Percentiles rank a stretch among this genome's conserved stretches.
phyloP scores from a whole-genome alignment of 139 green algal genomes.

The Coccomyxa sp. region DNA sequence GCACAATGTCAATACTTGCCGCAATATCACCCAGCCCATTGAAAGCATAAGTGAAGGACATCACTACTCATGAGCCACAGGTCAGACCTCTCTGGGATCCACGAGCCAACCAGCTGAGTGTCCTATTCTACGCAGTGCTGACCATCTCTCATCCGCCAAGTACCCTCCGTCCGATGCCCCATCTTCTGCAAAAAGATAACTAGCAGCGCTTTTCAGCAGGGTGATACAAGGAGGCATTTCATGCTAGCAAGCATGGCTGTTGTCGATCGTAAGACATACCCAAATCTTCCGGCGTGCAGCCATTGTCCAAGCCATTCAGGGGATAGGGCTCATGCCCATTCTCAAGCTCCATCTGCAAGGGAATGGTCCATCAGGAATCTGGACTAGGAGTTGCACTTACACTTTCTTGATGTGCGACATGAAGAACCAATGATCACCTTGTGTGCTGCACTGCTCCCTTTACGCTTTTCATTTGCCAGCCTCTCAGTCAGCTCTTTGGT shows the following conservation, averaged over 20 bases:
- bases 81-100: constrained; percentile 23
- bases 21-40: background rate
- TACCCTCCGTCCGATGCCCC: background rate
- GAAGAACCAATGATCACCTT: no score
- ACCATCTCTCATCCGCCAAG: constrained; percentile 11
- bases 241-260: background rate
- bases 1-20: background rate
- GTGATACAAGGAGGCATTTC: background rate
- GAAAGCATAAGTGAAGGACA: background rate
- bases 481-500: constrained; percentile 8
- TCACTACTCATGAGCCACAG: background rate
- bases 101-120: constrained; percentile 31
- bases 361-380: no score
- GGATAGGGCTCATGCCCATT: background rate
- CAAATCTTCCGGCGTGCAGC: background rate
- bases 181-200: background rate
- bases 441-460: no score
- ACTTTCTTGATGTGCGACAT: no score
- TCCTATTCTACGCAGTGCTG: constrained; percentile 23
- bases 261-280: background rate
- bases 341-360: background rate
- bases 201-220: background rate
- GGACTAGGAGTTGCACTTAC: no score
- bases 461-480: background rate
- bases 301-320: background rate